Base-by-base conservation (phyloP, 768 basidiomycete genomes). In the Xanthoconium purpureum region DNA sequence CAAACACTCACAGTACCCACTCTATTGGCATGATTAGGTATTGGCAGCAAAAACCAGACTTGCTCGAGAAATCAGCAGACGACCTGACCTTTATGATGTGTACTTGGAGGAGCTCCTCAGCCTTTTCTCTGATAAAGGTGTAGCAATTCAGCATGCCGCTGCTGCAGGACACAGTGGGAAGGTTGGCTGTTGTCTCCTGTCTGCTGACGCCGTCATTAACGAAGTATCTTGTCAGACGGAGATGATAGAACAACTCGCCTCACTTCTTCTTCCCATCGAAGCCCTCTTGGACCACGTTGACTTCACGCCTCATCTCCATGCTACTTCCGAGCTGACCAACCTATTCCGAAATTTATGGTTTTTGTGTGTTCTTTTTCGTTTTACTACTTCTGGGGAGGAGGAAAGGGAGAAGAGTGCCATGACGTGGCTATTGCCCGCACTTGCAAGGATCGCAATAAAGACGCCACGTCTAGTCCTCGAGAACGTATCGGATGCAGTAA, bases 341-440 rank as follows among this genome's bases (percentile, higher is more conserved):
- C 75, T 93, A 20, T 98, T 97, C 80, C 84, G 94, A 43, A 94
- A 92, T 65, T 79, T 94, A 73, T 99, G 96, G 96, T 94, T 95
- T 72, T 73, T 98, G 18, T 94, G 91, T 67, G 82, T 90, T 28
- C 80, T 96, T 15, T 94, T 96, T 64, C 82, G 87, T 20, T 89
- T 98, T 62, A 87, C 91, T 3, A 37, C 47, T 36, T 74, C 73
- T 7, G 63, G 67, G 3, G 72, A 73, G 32, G 72, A 76, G 35
- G 65, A 71, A n/a, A 69, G 71, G 45, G 84, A 84, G 44, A 80
- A 78, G 32, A 77, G 79, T 24, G 85, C 87, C 2, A 87, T 88
- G 82, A 83, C 86, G 43, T 92, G 92, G 88, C 80, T 91, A 47
- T 76, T 79, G 43, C 85, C 89, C 32, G 88, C 90, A 2, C 76